phyloP scores from a whole-genome alignment of 768 basidiomycete genomes.

The Amanita pallidorosea region DNA sequence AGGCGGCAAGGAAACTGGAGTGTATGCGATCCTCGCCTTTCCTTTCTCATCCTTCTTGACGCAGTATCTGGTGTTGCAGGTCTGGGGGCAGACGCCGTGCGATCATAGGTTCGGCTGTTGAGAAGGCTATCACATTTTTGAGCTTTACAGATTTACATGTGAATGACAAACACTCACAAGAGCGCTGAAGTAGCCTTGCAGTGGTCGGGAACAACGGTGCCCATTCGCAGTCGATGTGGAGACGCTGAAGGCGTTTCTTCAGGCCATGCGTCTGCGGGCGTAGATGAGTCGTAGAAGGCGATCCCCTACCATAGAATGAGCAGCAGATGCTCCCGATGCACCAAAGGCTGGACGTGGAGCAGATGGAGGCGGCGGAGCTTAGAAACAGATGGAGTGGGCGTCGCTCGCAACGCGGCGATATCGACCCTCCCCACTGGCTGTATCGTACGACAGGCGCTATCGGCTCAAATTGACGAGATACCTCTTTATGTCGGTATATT shows the following conservation, averaged over 20 bases:
- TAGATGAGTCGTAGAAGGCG: constrained; percentile 18
- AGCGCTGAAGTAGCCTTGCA: constrained; percentile 30
- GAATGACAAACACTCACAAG: neutral
- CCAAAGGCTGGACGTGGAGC: constrained; percentile 38
- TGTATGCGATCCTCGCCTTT: constrained; percentile 82
- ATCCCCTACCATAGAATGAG: constrained; percentile 31
- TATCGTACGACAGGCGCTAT: constrained; percentile 79
- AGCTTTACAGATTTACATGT: too few relatives aligned
- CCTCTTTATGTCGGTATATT: constrained; percentile 78
- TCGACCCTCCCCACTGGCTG: constrained; percentile 65
- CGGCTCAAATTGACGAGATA: constrained; percentile 61
- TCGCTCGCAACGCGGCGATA: constrained; percentile 47
- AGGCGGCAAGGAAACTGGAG: constrained; percentile 72
- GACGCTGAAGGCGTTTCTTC: constrained; percentile 33
- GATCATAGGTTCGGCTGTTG: neutral
- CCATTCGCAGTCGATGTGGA: constrained; percentile 31
- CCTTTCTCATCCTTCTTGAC: constrained; percentile 70
- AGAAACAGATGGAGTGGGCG: constrained; percentile 22
- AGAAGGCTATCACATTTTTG: too few relatives aligned
- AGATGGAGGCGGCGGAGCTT: constrained; percentile 28
- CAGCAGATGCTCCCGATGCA: constrained; percentile 27
- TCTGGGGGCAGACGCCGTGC: neutral
- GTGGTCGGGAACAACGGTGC: constrained; percentile 35
- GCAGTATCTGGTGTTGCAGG: constrained; percentile 11
- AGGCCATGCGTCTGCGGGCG: constrained; percentile 50